phyloP scores from a whole-genome alignment of 1,284 basidiomycete species.

The Fomitopsis betulina region DNA sequence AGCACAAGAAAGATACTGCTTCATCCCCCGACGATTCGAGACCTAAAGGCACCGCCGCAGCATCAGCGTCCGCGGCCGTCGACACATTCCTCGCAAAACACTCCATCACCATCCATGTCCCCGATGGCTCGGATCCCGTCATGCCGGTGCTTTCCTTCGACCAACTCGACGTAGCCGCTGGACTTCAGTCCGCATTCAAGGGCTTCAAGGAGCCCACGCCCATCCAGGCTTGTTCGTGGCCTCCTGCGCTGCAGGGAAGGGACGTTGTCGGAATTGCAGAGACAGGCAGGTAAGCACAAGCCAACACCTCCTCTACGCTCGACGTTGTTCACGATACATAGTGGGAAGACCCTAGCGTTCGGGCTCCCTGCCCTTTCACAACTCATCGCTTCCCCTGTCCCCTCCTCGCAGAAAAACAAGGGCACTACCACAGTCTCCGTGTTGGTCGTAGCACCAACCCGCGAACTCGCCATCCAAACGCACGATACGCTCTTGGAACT shows the following conservation, averaged over 20 bases:
- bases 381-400: slow-evolving; percentile 41
- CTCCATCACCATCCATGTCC: slow-evolving; percentile 68
- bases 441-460: slow-evolving; percentile 89
- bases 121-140: slow-evolving; percentile 39
- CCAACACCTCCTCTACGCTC: not conserved
- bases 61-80: slow-evolving; percentile 38
- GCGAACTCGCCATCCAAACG: slow-evolving; percentile 93
- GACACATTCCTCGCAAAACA: slow-evolving; percentile 69
- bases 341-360: slow-evolving; percentile 96
- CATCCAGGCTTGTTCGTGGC: slow-evolving; percentile 97
- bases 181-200: slow-evolving; percentile 59
- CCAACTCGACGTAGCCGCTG: slow-evolving; percentile 64
- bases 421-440: slow-evolving; percentile 51
- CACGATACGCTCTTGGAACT: slow-evolving; percentile 81
- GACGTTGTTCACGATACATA: slow-evolving; percentile 25
- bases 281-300: slow-evolving; percentile 70
- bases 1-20: slow-evolving; percentile 10
- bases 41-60: slow-evolving; percentile 7
- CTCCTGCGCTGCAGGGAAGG: slow-evolving; percentile 74
- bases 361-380: slow-evolving; percentile 85
- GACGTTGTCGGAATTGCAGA: slow-evolving; percentile 98
- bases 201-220: slow-evolving; percentile 89
- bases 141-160: slow-evolving; percentile 79
- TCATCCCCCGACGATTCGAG: not conserved
- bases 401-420: slow-evolving; percentile 31